Percentiles rank a stretch among this genome's conserved stretches.
phyloP scores from a whole-genome alignment of 202 grass and related monocot species.

The Musa balbisiana region DNA sequence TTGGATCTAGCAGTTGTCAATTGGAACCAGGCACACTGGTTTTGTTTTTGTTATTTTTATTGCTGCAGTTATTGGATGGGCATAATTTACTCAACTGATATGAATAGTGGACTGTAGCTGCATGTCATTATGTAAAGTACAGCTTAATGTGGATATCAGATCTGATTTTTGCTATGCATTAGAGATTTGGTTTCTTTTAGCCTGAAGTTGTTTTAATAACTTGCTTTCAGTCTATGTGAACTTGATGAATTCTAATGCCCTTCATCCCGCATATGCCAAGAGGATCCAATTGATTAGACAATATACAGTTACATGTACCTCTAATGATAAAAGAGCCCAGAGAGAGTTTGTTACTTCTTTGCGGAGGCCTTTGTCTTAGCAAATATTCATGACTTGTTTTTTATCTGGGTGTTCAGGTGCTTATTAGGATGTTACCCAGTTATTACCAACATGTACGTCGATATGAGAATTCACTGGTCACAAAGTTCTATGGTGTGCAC shows the following conservation, averaged over 20 bases:
- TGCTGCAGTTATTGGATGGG: neutral
- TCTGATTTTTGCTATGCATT: no score
- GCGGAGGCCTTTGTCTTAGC: neutral
- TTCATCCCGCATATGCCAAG: neutral
- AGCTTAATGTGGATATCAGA: no score
- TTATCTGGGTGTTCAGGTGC: constrained; percentile 42
- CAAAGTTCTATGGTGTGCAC: constrained; percentile 91
- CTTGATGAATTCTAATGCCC: neutral
- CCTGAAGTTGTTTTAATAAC: no score
- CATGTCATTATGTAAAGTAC: neutral
- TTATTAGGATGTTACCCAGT: constrained; percentile 76
- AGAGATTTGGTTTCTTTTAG: no score
- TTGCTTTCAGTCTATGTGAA: no score
- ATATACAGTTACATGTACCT: neutral
- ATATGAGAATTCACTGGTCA: constrained; percentile 73
- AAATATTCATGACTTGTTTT: neutral
- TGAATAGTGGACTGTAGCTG: neutral
- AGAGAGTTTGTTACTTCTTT: neutral
- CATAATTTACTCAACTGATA: neutral
- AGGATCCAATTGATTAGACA: neutral
- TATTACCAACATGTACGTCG: constrained; percentile 63
- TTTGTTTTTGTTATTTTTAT: no score
- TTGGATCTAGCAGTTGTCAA: neutral
- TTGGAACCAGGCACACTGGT: neutral
- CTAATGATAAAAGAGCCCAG: neutral